Conservation (phyloP, 352 stramenopile species). For the Globisporangium mamillatum region DNA sequence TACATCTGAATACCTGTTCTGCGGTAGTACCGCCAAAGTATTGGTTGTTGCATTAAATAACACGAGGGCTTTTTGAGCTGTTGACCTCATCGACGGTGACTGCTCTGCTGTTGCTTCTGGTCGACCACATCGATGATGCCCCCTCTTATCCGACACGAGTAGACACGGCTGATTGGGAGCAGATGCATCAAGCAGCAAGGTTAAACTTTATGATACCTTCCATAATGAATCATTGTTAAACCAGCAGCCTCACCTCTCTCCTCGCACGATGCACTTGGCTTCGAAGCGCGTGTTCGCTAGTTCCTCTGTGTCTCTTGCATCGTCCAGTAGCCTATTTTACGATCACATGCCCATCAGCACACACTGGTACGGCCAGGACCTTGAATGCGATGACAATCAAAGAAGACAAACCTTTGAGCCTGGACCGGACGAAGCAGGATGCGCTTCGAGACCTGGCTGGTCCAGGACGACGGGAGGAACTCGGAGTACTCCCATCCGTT, state of each 20-base stretch:
- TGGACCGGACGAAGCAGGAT: conserved; percentile 38
- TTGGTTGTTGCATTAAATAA: too few relatives aligned
- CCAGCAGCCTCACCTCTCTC: conserved; percentile 34
- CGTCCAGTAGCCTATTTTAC: conserved; percentile 10
- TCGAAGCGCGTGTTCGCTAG: conserved; percentile 31
- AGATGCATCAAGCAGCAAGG: neutral
- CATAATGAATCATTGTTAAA: neutral
- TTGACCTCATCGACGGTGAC: neutral
- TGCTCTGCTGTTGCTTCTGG: neutral
- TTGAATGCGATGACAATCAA: too few relatives aligned
- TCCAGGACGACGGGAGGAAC: conserved; percentile 64
- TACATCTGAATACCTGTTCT: too few relatives aligned
- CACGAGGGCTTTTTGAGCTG: too few relatives aligned
- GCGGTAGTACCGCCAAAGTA: too few relatives aligned
- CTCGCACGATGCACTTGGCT: conserved; percentile 38
- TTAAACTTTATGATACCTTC: neutral
- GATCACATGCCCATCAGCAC: neutral
- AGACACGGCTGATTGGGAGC: neutral
- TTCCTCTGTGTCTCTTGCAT: neutral
- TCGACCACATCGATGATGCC: conserved; percentile 6
- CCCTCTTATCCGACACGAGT: conserved; percentile 10
- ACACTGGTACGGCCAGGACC: too few relatives aligned
- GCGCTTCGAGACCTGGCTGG: conserved; percentile 58
- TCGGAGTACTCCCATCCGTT: conserved; percentile 47
- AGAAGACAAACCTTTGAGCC: neutral